Percentiles rank a stretch among this genome's conserved stretches.
Conservation (phyloP, 2,329 filamentous ascomycete genomes). For the Ceratocystis destructans region DNA sequence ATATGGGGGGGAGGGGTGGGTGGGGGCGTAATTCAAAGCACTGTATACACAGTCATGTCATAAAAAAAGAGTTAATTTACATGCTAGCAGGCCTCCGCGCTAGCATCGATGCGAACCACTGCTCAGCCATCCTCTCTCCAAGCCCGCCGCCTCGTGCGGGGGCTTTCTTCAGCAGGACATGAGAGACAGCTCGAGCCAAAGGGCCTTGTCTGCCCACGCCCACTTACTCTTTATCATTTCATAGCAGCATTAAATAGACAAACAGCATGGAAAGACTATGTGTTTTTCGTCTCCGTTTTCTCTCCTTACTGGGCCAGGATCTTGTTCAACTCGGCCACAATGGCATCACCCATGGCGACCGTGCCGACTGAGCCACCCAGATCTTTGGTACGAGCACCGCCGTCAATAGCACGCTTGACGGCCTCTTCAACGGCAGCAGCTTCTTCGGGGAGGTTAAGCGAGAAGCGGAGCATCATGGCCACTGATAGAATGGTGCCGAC, state of each 20-base stretch:
- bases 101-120: neutral
- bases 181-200: neutral
- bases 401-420: constrained; percentile 66
- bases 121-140: neutral
- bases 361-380: constrained; percentile 68
- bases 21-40: neutral
- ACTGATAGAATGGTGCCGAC: constrained; percentile 83
- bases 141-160: neutral
- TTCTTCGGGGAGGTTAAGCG: constrained; percentile 63
- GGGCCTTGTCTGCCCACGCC: neutral
- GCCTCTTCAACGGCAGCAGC: constrained; percentile 69
- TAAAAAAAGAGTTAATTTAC: neutral
- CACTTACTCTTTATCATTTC: neutral
- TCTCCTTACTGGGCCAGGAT: constrained; percentile 38
- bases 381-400: constrained; percentile 65
- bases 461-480: constrained; percentile 94
- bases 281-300: neutral
- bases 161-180: neutral
- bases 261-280: neutral
- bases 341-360: constrained; percentile 60
- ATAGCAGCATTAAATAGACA: constrained; percentile 1
- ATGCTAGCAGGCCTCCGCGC: neutral
- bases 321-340: constrained; percentile 56
- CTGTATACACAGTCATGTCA: neutral
- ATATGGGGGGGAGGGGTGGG: too few relatives aligned